Evolutionary conservation across 805 yeast species (phyloP).

Genomic region (Diddensiella transvaalensis): DNA sequence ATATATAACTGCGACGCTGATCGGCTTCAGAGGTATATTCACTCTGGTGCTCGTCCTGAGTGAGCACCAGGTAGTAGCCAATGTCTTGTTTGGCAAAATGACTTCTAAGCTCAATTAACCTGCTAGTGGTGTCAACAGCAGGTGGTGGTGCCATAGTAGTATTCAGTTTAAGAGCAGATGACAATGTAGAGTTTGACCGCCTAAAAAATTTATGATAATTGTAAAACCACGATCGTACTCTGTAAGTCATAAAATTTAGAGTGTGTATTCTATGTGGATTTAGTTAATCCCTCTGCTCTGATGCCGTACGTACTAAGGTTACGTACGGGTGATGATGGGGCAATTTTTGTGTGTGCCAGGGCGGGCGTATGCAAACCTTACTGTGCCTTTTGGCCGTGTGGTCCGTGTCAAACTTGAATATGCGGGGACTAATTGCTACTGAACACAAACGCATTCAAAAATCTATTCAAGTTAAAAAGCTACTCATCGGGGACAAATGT

Average conservation of each 20-base stretch:
- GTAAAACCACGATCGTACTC: slow-evolving; percentile 19
- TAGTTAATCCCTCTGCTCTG: too few relatives aligned
- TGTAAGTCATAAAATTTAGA: slow-evolving; percentile 13
- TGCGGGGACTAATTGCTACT: too few relatives aligned
- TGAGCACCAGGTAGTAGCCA: slow-evolving; percentile 73
- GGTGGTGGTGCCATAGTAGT: background rate
- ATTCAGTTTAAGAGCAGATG: background rate
- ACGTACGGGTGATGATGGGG: too few relatives aligned
- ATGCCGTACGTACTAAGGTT: background rate
- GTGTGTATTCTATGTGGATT: too few relatives aligned
- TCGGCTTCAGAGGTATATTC: slow-evolving; percentile 84
- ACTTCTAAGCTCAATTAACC: slow-evolving; percentile 57
- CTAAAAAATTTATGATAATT: slow-evolving; percentile 1
- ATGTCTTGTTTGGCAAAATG: slow-evolving; percentile 61
- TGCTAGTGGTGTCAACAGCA: slow-evolving; percentile 25
- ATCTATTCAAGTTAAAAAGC: too few relatives aligned
- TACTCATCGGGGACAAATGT: background rate
- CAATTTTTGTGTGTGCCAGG: too few relatives aligned
- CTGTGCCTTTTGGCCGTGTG: too few relatives aligned
- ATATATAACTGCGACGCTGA: slow-evolving; percentile 74
- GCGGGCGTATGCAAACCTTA: too few relatives aligned
- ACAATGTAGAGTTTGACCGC: background rate
- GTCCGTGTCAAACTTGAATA: background rate
- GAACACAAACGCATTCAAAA: too few relatives aligned
- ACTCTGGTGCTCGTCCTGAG: slow-evolving; percentile 91